Percentiles rank a stretch among this genome's conserved stretches.
Evolutionary conservation across 2,329 filamentous ascomycete species (phyloP).

Genomic region (Coniochaeta pulveracea): DNA sequence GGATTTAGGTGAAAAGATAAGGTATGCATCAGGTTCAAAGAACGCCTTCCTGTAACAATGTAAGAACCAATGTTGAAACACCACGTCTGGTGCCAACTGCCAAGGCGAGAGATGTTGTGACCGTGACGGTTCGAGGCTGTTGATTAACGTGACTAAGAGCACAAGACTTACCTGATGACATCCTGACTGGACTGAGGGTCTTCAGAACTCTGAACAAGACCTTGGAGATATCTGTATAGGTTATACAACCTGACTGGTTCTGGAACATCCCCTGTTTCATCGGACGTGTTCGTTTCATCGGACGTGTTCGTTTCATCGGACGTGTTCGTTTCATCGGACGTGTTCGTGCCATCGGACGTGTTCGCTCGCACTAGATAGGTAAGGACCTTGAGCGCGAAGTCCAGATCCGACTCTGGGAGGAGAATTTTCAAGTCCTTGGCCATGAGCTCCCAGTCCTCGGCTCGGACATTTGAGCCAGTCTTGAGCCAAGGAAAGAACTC

Average conservation of each 20-base stretch:
- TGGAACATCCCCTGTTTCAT: neutral
- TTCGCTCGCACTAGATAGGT: neutral
- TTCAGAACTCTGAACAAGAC: neutral
- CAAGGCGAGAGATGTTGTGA: too few relatives aligned
- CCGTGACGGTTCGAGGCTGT: too few relatives aligned
- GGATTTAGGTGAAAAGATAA: neutral
- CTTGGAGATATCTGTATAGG: neutral
- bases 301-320: neutral
- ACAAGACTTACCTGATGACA: neutral
- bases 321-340: neutral
- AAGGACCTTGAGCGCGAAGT: neutral
- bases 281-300: too few relatives aligned
- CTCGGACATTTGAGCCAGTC: neutral
- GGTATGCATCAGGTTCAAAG: neutral
- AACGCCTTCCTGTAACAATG: neutral
- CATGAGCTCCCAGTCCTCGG: neutral
- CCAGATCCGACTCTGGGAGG: neutral
- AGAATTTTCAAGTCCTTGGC: neutral
- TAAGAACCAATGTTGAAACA: too few relatives aligned
- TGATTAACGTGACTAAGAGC: too few relatives aligned
- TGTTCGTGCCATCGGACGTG: neutral
- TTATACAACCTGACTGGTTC: neutral
- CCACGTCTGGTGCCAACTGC: too few relatives aligned
- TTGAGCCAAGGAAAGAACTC: neutral
- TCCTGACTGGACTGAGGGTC: neutral